Conservation (phyloP, 108 stramenopile genomes). For the Pseudonitzschia delicatissima region DNA sequence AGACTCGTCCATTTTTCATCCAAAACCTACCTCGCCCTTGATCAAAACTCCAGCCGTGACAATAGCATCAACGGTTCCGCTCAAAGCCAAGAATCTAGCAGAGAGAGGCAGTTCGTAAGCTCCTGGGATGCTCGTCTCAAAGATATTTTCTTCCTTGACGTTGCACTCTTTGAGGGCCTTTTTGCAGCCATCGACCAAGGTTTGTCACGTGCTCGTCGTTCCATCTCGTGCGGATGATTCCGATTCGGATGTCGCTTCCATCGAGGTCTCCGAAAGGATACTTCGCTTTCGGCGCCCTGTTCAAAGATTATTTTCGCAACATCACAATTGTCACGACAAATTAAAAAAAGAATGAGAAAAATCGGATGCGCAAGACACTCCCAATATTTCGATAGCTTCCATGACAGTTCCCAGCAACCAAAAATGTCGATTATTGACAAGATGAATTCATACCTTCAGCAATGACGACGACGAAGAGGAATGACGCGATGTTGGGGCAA, state of each 20-base stretch:
- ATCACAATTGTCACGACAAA: background rate
- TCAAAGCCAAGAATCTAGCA: slow-evolving; percentile 89
- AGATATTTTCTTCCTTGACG: slow-evolving; percentile 82
- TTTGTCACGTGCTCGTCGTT: slow-evolving; percentile 85
- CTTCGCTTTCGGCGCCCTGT: slow-evolving; percentile 81
- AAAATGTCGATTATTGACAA: no score
- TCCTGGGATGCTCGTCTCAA: slow-evolving; percentile 95
- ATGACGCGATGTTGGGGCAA: background rate
- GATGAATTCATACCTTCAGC: slow-evolving; percentile 9
- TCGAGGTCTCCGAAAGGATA: slow-evolving; percentile 76
- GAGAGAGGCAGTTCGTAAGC: slow-evolving; percentile 96
- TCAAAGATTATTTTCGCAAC: background rate
- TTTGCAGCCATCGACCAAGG: slow-evolving; percentile 69
- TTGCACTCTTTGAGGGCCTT: slow-evolving; percentile 78
- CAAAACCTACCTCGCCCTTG: slow-evolving; percentile 85
- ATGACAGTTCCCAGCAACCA: no score
- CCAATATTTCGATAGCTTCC: no score
- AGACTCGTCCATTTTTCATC: background rate
- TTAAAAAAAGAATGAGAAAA: background rate
- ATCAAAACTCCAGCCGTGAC: slow-evolving; percentile 94
- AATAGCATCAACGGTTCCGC: slow-evolving; percentile 95
- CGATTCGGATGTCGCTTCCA: slow-evolving; percentile 71
- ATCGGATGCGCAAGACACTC: no score
- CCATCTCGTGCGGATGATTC: slow-evolving; percentile 87
- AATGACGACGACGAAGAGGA: background rate